Base-by-base conservation (phyloP, 2,329 filamentous ascomycete species). In the Aquanectria penicillioides region DNA sequence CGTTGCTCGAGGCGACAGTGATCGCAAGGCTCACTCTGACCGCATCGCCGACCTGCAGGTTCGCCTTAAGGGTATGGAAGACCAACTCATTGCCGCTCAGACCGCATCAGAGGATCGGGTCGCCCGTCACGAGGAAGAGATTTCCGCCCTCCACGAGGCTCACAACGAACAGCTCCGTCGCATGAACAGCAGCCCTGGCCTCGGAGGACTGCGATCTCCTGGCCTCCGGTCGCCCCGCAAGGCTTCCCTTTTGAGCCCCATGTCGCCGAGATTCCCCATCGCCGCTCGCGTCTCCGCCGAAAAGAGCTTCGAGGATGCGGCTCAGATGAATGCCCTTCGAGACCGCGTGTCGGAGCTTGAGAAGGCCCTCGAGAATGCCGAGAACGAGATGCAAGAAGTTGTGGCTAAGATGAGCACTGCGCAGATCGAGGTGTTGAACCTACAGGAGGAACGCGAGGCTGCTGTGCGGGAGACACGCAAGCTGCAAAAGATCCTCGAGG, bases 81-180 rank as follows among this genome's bases (percentile, higher is more conserved):
- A 98, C 61, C 87, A 90, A 68, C 86, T 99, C 18, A 83, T 96
- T 51, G 79, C 86, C 17, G 93, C 94, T 2, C 94, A 98, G 75
- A 89, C 92, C 55, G 86, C 90, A 17, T 94, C 93, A 1, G 95
- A 99, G 73, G 93, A 94, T 44, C 89, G 89, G 33, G 87, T 98
- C 56, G 80, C 86, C 37, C 89, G 88, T 44, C 93, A 97, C 71
- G 95, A 98, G 74, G 92, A 95, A 31, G 93, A 97, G 75, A 85
- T 97, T 31, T 80, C 86, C 15, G 81, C 84, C 18, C 79, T 98
- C 52, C 89, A 90, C 65, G 92, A 96, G 54, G 90, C 87, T 58
- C 89, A 95, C 71, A 92, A 86, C 71, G 81, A 83, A 15, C 91
- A 95, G 69, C 85, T 98, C 26, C 88, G 89, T 65, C 90, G 94